Base-by-base conservation (phyloP, 164 flowering plant genomes). In the Annona cherimola region DNA sequence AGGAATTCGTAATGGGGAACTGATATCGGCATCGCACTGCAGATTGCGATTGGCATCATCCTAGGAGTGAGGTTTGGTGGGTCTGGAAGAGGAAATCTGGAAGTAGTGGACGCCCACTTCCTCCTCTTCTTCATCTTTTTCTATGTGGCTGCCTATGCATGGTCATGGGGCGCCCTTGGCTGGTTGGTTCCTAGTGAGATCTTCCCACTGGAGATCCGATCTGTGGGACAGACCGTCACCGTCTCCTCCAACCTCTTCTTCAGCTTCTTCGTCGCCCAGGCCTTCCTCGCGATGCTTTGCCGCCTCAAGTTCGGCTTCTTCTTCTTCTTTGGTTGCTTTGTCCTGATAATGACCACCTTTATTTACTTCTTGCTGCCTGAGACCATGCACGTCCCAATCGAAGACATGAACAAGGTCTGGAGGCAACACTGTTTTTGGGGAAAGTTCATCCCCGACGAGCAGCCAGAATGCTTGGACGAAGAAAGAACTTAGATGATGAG, bases 341-440 rank as follows among this genome's bases (percentile, higher is more conserved):
- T 69, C 41, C 16, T 77, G 16, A 26, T 73, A 18, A 70, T 70
- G 76, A 77, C 79, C 41, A 43, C 73, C 19, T 77, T 77, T 71
- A 73, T 77, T 57, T 73, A 5, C 73, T 64, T 77, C 67, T 77
- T 77, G 74, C 14, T 77, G 67, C 79, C 79, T 1, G 79, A 77
- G 74, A 77, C 79, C 7, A 77, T 65, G 74, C 65, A 69, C 9
- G 68, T 77, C 2, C 79, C 74, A 1, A 77, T 77, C 11, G 79
- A 77, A 55, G 79, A 77, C 67, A 77, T 77, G 79, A 46, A 54
- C 42, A 41, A 7, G 18, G 70, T 77, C 3, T 77, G 79, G 79
- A 66, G 46, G 74, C 44, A 73, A 67, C 79, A 77, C 72, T 73
- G 76, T 76, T 73, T 77, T 68, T 77, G 76, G 79, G 70, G 76